These are phyloP conservation scores for Murraya koenigii DNA, from an alignment of 345 rosid species.

Conservation along the genomic window DNA sequence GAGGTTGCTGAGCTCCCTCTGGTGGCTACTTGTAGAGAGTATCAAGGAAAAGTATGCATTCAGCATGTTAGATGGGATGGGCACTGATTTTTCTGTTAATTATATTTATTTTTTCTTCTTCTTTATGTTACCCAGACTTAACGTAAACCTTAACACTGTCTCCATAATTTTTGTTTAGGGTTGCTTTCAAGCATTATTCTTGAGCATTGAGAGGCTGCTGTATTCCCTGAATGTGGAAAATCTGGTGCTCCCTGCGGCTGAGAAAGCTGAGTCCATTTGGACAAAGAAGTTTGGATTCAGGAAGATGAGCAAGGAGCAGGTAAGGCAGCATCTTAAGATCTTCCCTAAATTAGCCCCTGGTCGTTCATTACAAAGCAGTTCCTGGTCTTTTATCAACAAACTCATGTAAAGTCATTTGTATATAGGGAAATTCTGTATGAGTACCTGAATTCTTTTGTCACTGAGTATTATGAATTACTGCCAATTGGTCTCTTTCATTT, in stretches of 20 bases:
- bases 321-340: slow-evolving; percentile 34
- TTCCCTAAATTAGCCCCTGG: neutral
- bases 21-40: slow-evolving; percentile 85
- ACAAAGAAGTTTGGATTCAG: slow-evolving; percentile 81
- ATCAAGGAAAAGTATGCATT: slow-evolving; percentile 81
- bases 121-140: neutral
- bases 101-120: neutral
- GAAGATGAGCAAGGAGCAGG: slow-evolving; percentile 69
- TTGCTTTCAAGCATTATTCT: slow-evolving; percentile 83
- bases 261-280: slow-evolving; percentile 95
- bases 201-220: slow-evolving; percentile 77
- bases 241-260: slow-evolving; percentile 96
- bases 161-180: slow-evolving; percentile 46
- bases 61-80: neutral
- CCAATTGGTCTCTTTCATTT: neutral
- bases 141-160: neutral
- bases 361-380: neutral
- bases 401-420: neutral
- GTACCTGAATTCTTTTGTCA: neutral
- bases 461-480: neutral
- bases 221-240: slow-evolving; percentile 70
- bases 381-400: neutral
- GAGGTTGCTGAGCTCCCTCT: slow-evolving; percentile 98
- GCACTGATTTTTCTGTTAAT: neutral
- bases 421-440: neutral